These are phyloP conservation scores for Cercophora scortea DNA, from an alignment of 495 filamentous ascomycete species.

Conservation along the genomic window DNA sequence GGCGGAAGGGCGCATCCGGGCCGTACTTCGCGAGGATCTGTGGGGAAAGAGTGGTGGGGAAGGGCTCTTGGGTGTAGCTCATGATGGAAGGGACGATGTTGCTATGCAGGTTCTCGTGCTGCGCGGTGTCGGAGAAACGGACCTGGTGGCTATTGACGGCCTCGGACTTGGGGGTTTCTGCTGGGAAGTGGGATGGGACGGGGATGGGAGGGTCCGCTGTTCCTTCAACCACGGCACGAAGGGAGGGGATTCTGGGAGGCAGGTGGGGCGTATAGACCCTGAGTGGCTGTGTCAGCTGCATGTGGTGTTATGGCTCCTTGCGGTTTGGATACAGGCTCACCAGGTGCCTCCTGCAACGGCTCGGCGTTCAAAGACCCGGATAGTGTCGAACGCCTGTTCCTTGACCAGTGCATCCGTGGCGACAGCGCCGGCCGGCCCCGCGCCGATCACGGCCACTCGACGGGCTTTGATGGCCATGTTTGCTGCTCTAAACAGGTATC, in stretches of 20 bases:
- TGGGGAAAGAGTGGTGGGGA: conserved; percentile 22
- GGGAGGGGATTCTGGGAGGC: conserved; percentile 30
- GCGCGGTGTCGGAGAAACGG: conserved; percentile 44
- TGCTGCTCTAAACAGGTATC: not conserved
- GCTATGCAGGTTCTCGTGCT: conserved; percentile 36
- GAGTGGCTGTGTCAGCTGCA: not conserved
- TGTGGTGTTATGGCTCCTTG: too few relatives aligned
- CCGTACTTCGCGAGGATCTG: conserved; percentile 26
- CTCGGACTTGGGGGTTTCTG: conserved; percentile 31
- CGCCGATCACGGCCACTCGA: conserved; percentile 52
- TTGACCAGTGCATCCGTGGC: conserved; percentile 52
- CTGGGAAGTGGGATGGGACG: conserved; percentile 38
- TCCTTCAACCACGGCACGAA: conserved; percentile 37
- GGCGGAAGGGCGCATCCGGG: conserved; percentile 26
- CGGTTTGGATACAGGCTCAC: not conserved
- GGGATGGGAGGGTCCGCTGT: conserved; percentile 41
- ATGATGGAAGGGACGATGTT: conserved; percentile 34
- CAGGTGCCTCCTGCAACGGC: conserved; percentile 26
- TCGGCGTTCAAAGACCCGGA: conserved; percentile 50
- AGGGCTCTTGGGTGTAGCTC: conserved; percentile 31
- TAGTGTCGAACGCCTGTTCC: conserved; percentile 49
- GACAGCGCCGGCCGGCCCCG: conserved; percentile 52
- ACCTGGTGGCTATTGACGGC: conserved; percentile 30
- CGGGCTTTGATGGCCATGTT: conserved; percentile 20
- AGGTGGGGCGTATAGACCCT: conserved; percentile 29